phyloP scores from a whole-genome alignment of 371 early-diverging fungal genomes.

The Chytridium lagenaria region DNA sequence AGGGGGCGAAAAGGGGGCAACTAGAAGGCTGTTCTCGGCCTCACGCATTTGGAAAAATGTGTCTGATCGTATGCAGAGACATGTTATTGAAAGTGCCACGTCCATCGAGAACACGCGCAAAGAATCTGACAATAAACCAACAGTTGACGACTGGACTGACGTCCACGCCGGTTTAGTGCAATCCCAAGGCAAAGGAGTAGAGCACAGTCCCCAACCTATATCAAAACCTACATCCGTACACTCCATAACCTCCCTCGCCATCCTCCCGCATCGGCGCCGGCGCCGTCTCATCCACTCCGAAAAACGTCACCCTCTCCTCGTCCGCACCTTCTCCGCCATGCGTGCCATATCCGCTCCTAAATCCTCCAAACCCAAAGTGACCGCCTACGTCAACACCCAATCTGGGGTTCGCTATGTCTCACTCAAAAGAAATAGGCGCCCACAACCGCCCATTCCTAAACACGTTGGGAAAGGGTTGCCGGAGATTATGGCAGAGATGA shows the following conservation, averaged over 20 bases:
- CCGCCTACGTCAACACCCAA: not conserved
- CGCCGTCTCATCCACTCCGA: not conserved
- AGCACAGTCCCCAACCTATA: too few species aligned
- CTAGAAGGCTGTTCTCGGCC: slow-evolving; percentile 1
- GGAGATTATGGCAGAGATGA: slow-evolving; percentile 33
- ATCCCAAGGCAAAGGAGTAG: too few species aligned
- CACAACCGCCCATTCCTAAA: slow-evolving; percentile 24
- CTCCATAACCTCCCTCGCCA: too few species aligned
- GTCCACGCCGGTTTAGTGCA: too few species aligned
- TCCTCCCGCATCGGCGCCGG: too few species aligned
- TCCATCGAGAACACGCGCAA: not conserved
- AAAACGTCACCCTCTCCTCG: not conserved
- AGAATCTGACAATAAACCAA: too few species aligned
- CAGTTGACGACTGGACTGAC: too few species aligned
- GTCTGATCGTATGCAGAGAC: not conserved
- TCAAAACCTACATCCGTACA: too few species aligned
- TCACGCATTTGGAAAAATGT: not conserved
- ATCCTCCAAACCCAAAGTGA: not conserved
- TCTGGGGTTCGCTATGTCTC: not conserved
- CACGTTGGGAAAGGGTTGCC: slow-evolving; percentile 15
- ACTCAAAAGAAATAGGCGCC: not conserved
- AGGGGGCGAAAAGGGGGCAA: not conserved
- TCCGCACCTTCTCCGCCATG: slow-evolving; percentile 7
- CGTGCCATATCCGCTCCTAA: not conserved
- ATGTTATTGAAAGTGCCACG: not conserved